phyloP scores from a whole-genome alignment of 2,329 filamentous ascomycete genomes.

The Ramichloridium luteum region DNA sequence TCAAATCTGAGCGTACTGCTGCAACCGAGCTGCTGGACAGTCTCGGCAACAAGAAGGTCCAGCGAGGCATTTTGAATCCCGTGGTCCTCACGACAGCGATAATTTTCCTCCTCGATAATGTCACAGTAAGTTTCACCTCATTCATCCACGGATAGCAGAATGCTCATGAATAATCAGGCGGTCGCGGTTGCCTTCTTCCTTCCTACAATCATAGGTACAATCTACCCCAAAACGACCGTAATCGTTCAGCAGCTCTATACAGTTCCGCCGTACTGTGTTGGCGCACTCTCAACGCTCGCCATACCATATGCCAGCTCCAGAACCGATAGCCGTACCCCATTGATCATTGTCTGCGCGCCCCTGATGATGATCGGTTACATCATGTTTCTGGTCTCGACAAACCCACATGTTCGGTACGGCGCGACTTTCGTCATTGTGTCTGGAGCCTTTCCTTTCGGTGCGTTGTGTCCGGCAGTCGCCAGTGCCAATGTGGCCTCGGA shows the following conservation, averaged over 20 bases:
- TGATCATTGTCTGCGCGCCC: slow-evolving; percentile 48
- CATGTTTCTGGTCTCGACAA: slow-evolving; percentile 51
- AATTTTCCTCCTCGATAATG: slow-evolving; percentile 54
- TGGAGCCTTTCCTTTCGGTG: slow-evolving; percentile 51
- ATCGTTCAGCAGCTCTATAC: slow-evolving; percentile 57
- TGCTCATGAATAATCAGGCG: not conserved
- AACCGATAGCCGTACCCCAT: slow-evolving; percentile 46
- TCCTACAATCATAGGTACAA: slow-evolving; percentile 57
- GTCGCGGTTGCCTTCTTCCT: slow-evolving; percentile 59
- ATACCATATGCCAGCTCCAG: slow-evolving; percentile 51
- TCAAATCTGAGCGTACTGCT: slow-evolving; percentile 56
- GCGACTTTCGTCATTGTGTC: slow-evolving; percentile 58
- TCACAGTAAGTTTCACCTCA: slow-evolving; percentile 35
- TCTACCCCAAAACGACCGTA: slow-evolving; percentile 47
- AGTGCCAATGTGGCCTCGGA: slow-evolving; percentile 61
- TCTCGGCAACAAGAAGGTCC: slow-evolving; percentile 46
- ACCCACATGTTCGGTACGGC: slow-evolving; percentile 48
- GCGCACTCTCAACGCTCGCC: slow-evolving; percentile 52
- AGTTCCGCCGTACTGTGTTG: slow-evolving; percentile 58
- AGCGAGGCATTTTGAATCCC: slow-evolving; percentile 52
- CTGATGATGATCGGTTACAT: slow-evolving; percentile 58
- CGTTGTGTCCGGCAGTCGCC: slow-evolving; percentile 54
- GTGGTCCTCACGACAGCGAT: slow-evolving; percentile 45
- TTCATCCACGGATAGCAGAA: no score
- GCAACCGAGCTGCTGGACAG: slow-evolving; percentile 52